These are phyloP conservation scores for Paraphaeosphaeria minitans DNA, from an alignment of 2,329 filamentous ascomycete genomes.

Conservation along the genomic window DNA sequence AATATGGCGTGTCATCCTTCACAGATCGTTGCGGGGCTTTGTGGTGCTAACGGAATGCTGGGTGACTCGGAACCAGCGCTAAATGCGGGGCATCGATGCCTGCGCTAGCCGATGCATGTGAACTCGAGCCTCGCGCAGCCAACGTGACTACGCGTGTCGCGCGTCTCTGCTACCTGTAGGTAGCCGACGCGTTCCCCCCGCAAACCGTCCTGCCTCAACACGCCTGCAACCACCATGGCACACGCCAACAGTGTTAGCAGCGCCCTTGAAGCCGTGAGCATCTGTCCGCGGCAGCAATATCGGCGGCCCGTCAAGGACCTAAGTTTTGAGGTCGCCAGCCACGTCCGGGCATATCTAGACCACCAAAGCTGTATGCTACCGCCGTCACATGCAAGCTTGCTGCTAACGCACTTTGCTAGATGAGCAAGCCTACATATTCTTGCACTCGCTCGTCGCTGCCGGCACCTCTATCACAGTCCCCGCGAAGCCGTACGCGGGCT, in stretches of 20 bases:
- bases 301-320: conserved; percentile 39
- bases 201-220: neutral
- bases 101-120: neutral
- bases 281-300: conserved; percentile 32
- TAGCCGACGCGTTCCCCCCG: neutral
- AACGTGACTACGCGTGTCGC: conserved; percentile 11
- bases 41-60: neutral
- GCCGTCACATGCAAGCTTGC: neutral
- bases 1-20: neutral
- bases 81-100: neutral
- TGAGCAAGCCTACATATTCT: conserved; percentile 40
- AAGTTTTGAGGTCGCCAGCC: conserved; percentile 43
- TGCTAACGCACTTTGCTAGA: conserved; percentile 26
- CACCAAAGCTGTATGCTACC: conserved; percentile 36
- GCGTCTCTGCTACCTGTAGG: neutral
- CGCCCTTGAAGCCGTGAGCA: conserved; percentile 31
- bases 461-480: conserved; percentile 41
- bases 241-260: conserved; percentile 7
- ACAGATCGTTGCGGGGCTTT: neutral
- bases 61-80: neutral
- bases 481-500: conserved; percentile 53
- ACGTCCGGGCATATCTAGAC: conserved; percentile 45
- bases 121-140: neutral
- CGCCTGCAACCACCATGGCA: neutral
- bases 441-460: conserved; percentile 40